phyloP scores from a whole-genome alignment of 768 basidiomycete genomes.

The Trichaptum fuscoviolaceum region DNA sequence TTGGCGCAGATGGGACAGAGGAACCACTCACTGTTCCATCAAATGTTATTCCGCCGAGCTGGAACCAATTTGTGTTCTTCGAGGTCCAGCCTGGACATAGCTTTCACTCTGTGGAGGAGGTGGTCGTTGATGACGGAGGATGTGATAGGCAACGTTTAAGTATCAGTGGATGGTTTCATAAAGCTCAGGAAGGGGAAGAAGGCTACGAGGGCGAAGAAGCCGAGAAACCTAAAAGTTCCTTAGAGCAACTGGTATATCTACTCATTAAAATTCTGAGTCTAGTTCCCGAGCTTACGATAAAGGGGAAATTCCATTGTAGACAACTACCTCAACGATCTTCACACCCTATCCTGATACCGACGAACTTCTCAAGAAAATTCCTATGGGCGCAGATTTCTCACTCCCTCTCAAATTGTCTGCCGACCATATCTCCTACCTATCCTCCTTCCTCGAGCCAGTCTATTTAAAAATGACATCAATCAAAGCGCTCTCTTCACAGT shows the following conservation, averaged over 20 bases:
- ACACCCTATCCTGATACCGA: conserved; percentile 43
- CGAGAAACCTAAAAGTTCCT: conserved; percentile 63
- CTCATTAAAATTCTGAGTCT: conserved; percentile 2
- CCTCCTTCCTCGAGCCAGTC: conserved; percentile 81
- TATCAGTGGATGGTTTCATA: conserved; percentile 97
- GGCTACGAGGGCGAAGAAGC: conserved; percentile 60
- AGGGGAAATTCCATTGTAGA: conserved; percentile 31
- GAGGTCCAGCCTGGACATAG: conserved; percentile 93
- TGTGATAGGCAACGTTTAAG: conserved; percentile 72
- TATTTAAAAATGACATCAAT: conserved; percentile 84
- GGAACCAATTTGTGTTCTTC: conserved; percentile 88
- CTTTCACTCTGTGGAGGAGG: conserved; percentile 97
- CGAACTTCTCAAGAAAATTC: conserved; percentile 31
- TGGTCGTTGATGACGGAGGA: conserved; percentile 70
- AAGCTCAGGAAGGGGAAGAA: conserved; percentile 85
- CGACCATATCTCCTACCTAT: conserved; percentile 65
- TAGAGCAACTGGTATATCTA: conserved; percentile 77
- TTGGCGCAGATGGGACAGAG: conserved; percentile 53
- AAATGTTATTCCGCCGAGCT: conserved; percentile 70
- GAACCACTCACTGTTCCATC: conserved; percentile 65
- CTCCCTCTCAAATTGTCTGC: conserved; percentile 43
- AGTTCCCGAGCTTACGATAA: conserved; percentile 5
- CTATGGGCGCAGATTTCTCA: conserved; percentile 26
- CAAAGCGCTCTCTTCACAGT: conserved; percentile 71
- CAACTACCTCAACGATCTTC: conserved; percentile 59